These are phyloP conservation scores for Chrysoporthe cubensis DNA, from an alignment of 2,329 filamentous ascomycete genomes.

Conservation along the genomic window DNA sequence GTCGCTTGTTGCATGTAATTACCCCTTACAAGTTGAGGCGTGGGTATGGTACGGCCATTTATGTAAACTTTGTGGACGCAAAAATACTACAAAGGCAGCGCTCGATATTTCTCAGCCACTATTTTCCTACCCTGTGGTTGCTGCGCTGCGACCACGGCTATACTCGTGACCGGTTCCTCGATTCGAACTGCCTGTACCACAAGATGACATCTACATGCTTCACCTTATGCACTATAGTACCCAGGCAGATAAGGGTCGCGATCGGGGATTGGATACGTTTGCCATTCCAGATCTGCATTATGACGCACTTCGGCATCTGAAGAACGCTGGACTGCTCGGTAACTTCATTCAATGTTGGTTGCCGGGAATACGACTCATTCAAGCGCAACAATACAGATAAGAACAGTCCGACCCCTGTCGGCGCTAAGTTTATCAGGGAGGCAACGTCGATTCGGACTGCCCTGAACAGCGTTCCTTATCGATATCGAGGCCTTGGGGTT, in stretches of 20 bases:
- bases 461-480: conserved; percentile 4
- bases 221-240: neutral
- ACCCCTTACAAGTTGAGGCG: neutral
- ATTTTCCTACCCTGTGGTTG: neutral
- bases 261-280: neutral
- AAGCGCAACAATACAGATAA: conserved; percentile 2
- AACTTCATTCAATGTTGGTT: neutral
- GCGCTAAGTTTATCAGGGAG: neutral
- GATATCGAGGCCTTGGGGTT: neutral
- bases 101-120: neutral
- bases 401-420: neutral
- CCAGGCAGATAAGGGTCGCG: neutral
- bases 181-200: conserved; percentile 12
- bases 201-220: neutral
- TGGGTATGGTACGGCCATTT: neutral
- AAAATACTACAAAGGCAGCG: neutral
- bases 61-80: neutral
- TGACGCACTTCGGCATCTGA: neutral
- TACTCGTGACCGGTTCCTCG: conserved; percentile 7
- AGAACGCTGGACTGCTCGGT: neutral
- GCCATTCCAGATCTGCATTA: neutral
- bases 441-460: conserved; percentile 7
- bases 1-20: neutral
- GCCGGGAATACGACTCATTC: neutral
- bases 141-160: neutral